phyloP scores from a whole-genome alignment of 192 early-diverging fungal species.

The Podila verticillata region DNA sequence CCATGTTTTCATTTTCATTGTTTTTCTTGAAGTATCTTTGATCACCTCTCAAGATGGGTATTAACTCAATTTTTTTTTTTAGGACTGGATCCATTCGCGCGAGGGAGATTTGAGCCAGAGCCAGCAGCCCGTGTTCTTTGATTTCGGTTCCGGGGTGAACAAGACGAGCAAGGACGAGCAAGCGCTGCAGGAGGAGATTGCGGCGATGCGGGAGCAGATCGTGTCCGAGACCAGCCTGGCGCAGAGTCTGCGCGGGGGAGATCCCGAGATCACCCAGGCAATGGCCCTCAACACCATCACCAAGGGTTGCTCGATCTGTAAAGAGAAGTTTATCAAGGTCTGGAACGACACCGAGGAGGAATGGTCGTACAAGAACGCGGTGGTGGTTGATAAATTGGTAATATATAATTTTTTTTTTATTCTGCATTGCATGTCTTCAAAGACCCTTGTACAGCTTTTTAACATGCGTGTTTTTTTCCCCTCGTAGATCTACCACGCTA shows the following conservation, averaged over 20 bases:
- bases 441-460: no score
- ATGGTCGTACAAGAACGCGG: slow-evolving; percentile 79
- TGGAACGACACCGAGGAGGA: slow-evolving; percentile 83
- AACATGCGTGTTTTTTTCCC: not conserved
- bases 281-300: slow-evolving; percentile 55
- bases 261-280: slow-evolving; percentile 54
- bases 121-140: slow-evolving; percentile 50
- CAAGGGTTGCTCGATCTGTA: slow-evolving; percentile 78
- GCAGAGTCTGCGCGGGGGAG: slow-evolving; percentile 17
- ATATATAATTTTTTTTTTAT: slow-evolving; percentile 8
- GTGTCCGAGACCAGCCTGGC: slow-evolving; percentile 34
- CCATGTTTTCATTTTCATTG: not conserved
- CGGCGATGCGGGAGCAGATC: slow-evolving; percentile 31
- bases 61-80: slow-evolving; percentile 3
- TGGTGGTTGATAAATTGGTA: slow-evolving; percentile 66
- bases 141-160: slow-evolving; percentile 28
- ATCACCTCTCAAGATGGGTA: not conserved
- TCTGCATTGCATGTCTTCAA: not conserved
- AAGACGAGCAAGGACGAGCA: slow-evolving; percentile 40
- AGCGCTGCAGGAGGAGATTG: slow-evolving; percentile 36
- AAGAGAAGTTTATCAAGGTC: slow-evolving; percentile 75
- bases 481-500: slow-evolving; percentile 66
- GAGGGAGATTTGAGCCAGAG: slow-evolving; percentile 46
- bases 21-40: not conserved
- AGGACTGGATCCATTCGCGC: slow-evolving; percentile 58